Evolutionary conservation across 768 basidiomycete species (phyloP).

Genomic region (Lactarius sanguifluus): DNA sequence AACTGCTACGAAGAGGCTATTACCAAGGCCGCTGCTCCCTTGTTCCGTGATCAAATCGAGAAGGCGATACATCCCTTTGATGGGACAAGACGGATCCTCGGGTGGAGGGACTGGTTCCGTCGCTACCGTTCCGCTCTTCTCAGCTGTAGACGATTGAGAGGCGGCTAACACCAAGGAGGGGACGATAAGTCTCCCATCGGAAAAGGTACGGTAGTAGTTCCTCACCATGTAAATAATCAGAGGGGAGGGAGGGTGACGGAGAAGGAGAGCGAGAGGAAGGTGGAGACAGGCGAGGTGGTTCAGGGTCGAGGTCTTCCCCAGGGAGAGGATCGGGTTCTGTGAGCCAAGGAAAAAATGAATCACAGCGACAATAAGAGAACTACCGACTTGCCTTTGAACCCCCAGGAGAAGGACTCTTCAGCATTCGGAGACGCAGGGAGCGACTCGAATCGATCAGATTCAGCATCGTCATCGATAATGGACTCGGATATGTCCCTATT

Average conservation of each 20-base stretch:
- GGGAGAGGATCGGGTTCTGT: slow-evolving; percentile 2
- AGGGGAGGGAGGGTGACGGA: not conserved
- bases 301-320: not conserved
- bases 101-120: not conserved
- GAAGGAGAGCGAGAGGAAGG: not conserved
- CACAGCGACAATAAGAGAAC: not conserved
- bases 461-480: not conserved
- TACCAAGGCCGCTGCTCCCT: slow-evolving; percentile 53
- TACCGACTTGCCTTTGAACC: slow-evolving; percentile 6
- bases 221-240: not conserved
- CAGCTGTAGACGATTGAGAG: not conserved
- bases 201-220: too few relatives aligned
- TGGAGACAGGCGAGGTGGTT: not conserved
- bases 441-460: slow-evolving; percentile 23
- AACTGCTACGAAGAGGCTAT: slow-evolving; percentile 9
- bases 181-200: not conserved
- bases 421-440: slow-evolving; percentile 13
- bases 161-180: not conserved
- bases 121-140: not conserved
- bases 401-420: slow-evolving; percentile 1
- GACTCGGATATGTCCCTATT: slow-evolving; percentile 1
- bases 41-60: slow-evolving; percentile 54
- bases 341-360: not conserved
- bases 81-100: slow-evolving; percentile 25
- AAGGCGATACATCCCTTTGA: slow-evolving; percentile 53